Evolutionary conservation across 2,329 filamentous ascomycete species (phyloP).

Genomic region (Diplodia intermedia): DNA sequence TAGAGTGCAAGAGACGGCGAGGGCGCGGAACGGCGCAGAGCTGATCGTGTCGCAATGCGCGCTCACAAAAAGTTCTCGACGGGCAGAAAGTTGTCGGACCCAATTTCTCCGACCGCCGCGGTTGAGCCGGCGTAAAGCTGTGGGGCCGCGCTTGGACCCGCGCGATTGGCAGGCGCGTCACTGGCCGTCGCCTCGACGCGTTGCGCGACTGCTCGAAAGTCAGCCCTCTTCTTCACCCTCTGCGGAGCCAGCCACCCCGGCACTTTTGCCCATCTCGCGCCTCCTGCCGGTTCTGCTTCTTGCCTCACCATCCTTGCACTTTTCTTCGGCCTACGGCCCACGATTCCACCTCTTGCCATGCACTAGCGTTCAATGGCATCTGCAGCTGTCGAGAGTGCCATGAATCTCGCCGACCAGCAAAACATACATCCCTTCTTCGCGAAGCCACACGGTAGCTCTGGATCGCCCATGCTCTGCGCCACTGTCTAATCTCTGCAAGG

Average conservation of each 20-base stretch:
- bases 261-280: neutral
- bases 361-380: conserved; percentile 45
- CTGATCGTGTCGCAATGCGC: conserved; percentile 25
- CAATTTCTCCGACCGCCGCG: conserved; percentile 28
- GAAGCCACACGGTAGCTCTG: conserved; percentile 36
- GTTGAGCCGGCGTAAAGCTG: conserved; percentile 2
- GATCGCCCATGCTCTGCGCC: too few relatives aligned
- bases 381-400: conserved; percentile 45
- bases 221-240: neutral
- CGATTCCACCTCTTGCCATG: conserved; percentile 10
- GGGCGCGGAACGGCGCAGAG: conserved; percentile 1
- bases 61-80: conserved; percentile 33
- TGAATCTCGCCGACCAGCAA: conserved; percentile 47
- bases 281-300: neutral
- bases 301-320: too few relatives aligned
- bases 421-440: conserved; percentile 50
- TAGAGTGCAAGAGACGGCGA: neutral
- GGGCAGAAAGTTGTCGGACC: conserved; percentile 26
- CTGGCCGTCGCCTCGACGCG: conserved; percentile 19
- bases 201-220: conserved; percentile 11
- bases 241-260: neutral
- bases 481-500: conserved; percentile 19
- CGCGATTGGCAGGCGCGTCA: conserved; percentile 19
- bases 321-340: neutral
- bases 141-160: neutral